Evolutionary conservation across 331 rosid species (phyloP), one percentile per base, ranked within the genome.

Genomic region (Malus hybrid): DNA sequence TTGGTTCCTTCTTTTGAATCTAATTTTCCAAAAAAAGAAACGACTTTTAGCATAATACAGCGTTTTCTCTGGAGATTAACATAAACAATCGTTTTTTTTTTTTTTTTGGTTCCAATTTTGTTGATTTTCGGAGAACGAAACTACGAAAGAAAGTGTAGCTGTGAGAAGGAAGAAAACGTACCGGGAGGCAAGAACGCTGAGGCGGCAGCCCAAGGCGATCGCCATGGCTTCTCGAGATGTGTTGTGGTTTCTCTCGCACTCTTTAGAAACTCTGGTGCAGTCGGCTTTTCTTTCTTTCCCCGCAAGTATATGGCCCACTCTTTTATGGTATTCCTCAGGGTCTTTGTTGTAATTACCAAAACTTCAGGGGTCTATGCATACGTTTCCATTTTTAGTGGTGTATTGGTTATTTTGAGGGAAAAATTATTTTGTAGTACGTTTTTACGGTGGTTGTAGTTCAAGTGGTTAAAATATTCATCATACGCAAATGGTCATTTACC

Each of bases 281-380:
- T 71, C 14, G 3, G 18, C 34, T 36, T 73, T 80, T 44, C 86
- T 79, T 79, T 42, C 86, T 83, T 83, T 63, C 15, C 79, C 46
- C 64, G 84, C 86, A 83, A 80, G 86, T 72, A 76, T 48, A 50
- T 28, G 69, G 32, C n/a, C 67, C 10, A 18, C 36, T 57, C 14
- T 55, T 18, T 71, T 61, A 54, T 72, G 8, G 18, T 6, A 46
- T 14, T 63, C 67, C 6, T 2, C 5, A 1, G 56, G 54, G 65
- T 42, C 75, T 32, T 20, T 56, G 1, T 55, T 33, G 65, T 19
- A 0, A 54, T 55, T 55, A 71, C 20, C 52, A 0, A 3, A 52
- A 32, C 65, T 55, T 19, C 19, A 1, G 48, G 22, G 55, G 27
- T 28, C n/a, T 3, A n/a, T 14, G 5, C 20, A 32, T 16, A 61